Conservation (phyloP, 164 flowering plant genomes). For the Stephania yunnanensis region DNA sequence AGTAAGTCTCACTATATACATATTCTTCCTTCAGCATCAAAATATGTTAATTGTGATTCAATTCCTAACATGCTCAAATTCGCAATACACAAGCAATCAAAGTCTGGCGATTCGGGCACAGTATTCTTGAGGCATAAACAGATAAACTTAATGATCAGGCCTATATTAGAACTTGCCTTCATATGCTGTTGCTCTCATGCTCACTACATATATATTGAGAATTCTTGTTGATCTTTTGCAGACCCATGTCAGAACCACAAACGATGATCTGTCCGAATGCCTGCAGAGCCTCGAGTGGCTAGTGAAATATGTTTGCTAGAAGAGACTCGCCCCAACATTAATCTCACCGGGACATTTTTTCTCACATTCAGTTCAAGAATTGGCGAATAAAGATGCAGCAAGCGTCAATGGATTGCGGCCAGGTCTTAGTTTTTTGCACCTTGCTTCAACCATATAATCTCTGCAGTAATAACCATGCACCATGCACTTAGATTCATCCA, state of each 20-base stretch:
- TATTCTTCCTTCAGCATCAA: no score
- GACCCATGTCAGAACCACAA: slow-evolving; percentile 68
- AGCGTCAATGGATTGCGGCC: not conserved
- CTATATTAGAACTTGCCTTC: not conserved
- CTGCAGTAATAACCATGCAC: not conserved
- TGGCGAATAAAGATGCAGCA: not conserved
- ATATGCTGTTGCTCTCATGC: not conserved
- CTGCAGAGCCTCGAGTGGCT: slow-evolving; percentile 73
- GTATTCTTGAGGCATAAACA: no score
- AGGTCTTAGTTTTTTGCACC: not conserved
- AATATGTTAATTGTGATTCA: no score
- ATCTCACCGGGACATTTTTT: not conserved
- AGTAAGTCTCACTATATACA: slow-evolving; percentile 29
- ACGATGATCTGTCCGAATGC: slow-evolving; percentile 68
- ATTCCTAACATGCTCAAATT: no score
- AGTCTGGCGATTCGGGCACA: no score
- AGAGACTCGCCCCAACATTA: not conserved
- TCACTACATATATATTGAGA: not conserved
- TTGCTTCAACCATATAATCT: not conserved
- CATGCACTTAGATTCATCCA: not conserved
- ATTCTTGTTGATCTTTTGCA: slow-evolving; percentile 32
- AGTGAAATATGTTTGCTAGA: slow-evolving; percentile 32
- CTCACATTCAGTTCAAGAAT: slow-evolving; percentile 7
- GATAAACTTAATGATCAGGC: no score
- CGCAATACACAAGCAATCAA: no score